Evolutionary conservation across 2,329 filamentous ascomycete genomes (phyloP), one percentile per base, ranked within the genome.

Genomic region (Byssoonygena ceratinophila): DNA sequence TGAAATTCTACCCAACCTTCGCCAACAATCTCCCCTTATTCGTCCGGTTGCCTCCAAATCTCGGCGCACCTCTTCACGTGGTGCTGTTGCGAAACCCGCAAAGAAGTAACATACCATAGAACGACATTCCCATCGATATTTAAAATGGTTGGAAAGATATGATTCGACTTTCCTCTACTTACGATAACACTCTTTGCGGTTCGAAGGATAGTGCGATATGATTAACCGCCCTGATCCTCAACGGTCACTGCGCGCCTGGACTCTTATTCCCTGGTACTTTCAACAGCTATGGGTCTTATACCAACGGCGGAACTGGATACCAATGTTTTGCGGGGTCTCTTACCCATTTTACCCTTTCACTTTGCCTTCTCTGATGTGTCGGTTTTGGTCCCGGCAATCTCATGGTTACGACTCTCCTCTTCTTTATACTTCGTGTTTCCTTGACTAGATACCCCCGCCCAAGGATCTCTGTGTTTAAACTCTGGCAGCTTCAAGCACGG

Each of bases 1-100:
- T 37, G 68, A 70, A 55, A 68, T 71, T 37, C 54, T 71, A 40
- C 68, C 68, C 1, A 61, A 57, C 4, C 67, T 69, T 52, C 54
- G 46, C 18, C 54, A 53, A 31, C 47, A 44, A 27, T n/a, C 41
- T n/a, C 25, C 34, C n/a, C 27, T 29, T 27, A 18, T 50, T 20
- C 54, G 40, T 27, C 34, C 40, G 4, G 37, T 11, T 41, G 22
- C 18, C 14, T 11, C 39, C 18, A 32, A 48, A 14, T 14, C 20
- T 31, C 31, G 40, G 11, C 37, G 46, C 18, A 32, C 41, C 40
- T 32, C 23, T 48, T 45, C 51, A 2, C 32, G 27, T 14, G 51
- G 51, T 6, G 27, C 18, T 22, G 37, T 54, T 16, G 18, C 7
- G 16, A 54, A 54, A 46, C 4, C 18, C 11, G 27, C 23, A 22